Base-by-base conservation (phyloP, 169 alveolate species). In the Sarcocystis neurona region DNA sequence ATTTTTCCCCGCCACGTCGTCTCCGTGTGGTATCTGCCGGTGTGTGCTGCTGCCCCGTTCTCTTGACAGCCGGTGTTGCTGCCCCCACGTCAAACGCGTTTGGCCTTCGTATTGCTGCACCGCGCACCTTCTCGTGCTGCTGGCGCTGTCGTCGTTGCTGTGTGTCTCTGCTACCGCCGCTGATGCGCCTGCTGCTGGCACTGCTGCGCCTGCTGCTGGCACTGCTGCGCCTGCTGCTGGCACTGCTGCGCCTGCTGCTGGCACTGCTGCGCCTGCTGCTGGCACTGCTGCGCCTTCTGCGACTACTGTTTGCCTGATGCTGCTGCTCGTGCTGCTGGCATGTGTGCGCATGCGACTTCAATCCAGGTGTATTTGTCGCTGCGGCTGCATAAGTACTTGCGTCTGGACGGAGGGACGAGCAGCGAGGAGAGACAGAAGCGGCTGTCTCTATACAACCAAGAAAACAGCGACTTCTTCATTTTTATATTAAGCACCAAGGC, bases 401-500 rank as follows among this genome's bases (percentile, higher is more conserved):
- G 91, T 10, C 18, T 74, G 37, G 91, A 56, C 32, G 98, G 98
- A n/a, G 94, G 96, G n/a, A 97, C 99, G 20, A 95, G 96, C 92
- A 92, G 97, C 46, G 98, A 97, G 85, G 98, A 96, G 77, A 92
- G 98, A 79, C 91, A 75, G 79, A 75, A 50, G 20, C 79, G 87
- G 18, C 78, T 87, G 66, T 56, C 68, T 4, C 86, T 87, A 46
- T 97, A 96, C 92, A 96, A 94, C 86, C 87, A 92, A 41, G 94
- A 90, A 56, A 91, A 94, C 84, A 91, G 97, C 46, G 96, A 94
- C 8, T 95, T 94, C 82, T 98, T 97, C 92, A 96, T 96, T 30
- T 97, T 97, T 91, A 91, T 97, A 47, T 90, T 97, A 5, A 95
- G 98, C 39, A 98, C 99, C 3, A 87, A 98, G 77, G 98, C 99